Evolutionary conservation across 306 rosid species (phyloP).

Genomic region (Lathyrus sativus): DNA sequence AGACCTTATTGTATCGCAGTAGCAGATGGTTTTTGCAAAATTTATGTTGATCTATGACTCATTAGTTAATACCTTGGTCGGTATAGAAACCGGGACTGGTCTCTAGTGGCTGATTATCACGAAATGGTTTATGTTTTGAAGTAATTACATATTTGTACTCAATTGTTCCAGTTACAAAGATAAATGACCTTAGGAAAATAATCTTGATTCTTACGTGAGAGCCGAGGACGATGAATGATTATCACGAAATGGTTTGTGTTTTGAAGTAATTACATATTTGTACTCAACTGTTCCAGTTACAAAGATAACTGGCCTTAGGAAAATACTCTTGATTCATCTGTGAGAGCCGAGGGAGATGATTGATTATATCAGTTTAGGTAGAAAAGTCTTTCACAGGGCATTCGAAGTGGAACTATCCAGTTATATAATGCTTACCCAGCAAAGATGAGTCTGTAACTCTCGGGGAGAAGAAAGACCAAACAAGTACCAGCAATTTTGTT

Average conservation of each 20-base stretch:
- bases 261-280: conserved; percentile 11
- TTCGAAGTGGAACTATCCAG: conserved; percentile 19
- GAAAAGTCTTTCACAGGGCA: conserved; percentile 39
- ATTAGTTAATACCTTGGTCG: background rate
- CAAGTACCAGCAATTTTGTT: background rate
- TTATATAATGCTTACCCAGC: conserved; percentile 12
- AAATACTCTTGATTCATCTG: background rate
- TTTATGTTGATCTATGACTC: background rate
- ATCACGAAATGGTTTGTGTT: background rate
- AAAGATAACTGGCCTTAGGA: background rate
- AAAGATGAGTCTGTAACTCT: background rate
- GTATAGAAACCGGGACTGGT: background rate
- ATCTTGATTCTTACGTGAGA: background rate
- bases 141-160: background rate
- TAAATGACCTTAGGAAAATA: background rate
- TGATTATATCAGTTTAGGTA: conserved; percentile 29
- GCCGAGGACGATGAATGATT: conserved; percentile 10
- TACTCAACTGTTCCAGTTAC: background rate
- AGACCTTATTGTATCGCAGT: background rate
- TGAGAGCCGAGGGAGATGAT: conserved; percentile 11
- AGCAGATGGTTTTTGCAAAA: background rate
- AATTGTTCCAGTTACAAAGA: background rate
- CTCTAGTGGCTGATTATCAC: background rate
- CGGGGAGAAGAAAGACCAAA: conserved; percentile 24
- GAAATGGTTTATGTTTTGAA: background rate